Evolutionary conservation across 768 basidiomycete genomes (phyloP).

Genomic region (Tylopilus vinaceipallidus): DNA sequence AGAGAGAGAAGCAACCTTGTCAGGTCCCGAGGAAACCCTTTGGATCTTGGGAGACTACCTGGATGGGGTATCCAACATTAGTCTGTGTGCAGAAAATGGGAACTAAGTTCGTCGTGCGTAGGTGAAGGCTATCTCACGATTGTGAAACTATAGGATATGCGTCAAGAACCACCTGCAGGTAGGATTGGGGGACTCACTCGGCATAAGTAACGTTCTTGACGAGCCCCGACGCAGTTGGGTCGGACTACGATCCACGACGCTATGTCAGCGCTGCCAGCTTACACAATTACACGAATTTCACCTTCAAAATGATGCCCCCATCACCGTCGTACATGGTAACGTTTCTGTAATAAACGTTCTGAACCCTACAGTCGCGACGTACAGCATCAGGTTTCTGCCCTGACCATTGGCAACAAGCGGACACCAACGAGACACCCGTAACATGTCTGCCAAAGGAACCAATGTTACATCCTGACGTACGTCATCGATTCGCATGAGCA

Average conservation of each 20-base stretch:
- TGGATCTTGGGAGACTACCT: slow-evolving; percentile 11
- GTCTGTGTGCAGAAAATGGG: slow-evolving; percentile 1
- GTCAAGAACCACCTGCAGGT: background rate
- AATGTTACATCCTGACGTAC: slow-evolving; percentile 13
- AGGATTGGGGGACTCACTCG: slow-evolving; percentile 1
- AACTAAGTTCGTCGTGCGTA: background rate
- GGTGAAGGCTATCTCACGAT: slow-evolving; percentile 2
- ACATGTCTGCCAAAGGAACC: slow-evolving; percentile 6
- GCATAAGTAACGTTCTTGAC: slow-evolving; percentile 10
- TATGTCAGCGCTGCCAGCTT: background rate
- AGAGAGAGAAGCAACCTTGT: too few relatives aligned
- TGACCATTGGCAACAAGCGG: background rate
- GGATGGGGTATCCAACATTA: slow-evolving; percentile 3
- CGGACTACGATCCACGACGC: slow-evolving; percentile 4
- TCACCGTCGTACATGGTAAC: background rate
- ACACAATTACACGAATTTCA: background rate
- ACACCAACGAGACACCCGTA: slow-evolving; percentile 2
- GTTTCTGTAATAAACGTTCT: slow-evolving; percentile 11
- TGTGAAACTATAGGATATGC: slow-evolving; percentile 1
- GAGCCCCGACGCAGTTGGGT: slow-evolving; percentile 8
- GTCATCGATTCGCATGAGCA: background rate
- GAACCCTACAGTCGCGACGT: background rate
- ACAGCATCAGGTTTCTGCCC: background rate
- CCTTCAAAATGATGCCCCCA: slow-evolving; percentile 11
- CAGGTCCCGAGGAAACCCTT: too few relatives aligned